Percentiles rank a stretch among this genome's conserved stretches.
Evolutionary conservation across 2,329 filamentous ascomycete species (phyloP).

Genomic region (Colletotrichum limetticola): DNA sequence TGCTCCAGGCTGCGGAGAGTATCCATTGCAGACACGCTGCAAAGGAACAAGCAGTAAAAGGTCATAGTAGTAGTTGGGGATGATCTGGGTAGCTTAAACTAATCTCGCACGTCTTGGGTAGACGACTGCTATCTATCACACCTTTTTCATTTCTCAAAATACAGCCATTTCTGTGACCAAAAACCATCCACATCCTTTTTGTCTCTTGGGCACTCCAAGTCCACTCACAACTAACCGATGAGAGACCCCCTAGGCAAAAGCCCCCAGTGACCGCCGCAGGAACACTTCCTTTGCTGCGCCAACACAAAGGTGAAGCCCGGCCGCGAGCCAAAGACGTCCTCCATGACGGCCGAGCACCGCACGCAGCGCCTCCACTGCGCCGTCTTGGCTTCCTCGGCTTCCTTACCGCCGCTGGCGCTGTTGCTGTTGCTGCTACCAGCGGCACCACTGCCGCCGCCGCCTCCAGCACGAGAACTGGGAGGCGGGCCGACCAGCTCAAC

Average conservation of each 20-base stretch:
- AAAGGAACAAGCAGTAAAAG: too few relatives aligned
- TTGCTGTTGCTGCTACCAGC: too few relatives aligned
- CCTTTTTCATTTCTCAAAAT: background rate
- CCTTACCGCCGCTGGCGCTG: conserved; percentile 9
- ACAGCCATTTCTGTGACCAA: background rate
- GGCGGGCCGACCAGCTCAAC: conserved; percentile 55
- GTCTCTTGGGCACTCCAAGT: background rate
- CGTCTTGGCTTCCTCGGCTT: conserved; percentile 54
- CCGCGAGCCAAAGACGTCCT: conserved; percentile 61
- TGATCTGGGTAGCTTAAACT: too few relatives aligned
- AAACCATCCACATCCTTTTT: background rate
- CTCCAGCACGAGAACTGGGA: background rate
- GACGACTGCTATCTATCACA: background rate
- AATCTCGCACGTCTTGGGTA: background rate
- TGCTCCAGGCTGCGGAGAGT: too few relatives aligned
- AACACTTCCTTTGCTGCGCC: conserved; percentile 64
- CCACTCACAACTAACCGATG: conserved; percentile 1
- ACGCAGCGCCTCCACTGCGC: conserved; percentile 61
- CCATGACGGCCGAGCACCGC: conserved; percentile 74
- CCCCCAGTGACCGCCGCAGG: conserved; percentile 65
- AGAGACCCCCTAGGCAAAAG: conserved; percentile 48
- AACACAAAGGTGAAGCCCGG: conserved; percentile 65
- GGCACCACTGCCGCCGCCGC: too few relatives aligned
- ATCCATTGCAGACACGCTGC: too few relatives aligned
- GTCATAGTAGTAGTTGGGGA: too few relatives aligned